These are phyloP conservation scores for Mycena vitilis DNA, from an alignment of 768 basidiomycete species.

Conservation along the genomic window DNA sequence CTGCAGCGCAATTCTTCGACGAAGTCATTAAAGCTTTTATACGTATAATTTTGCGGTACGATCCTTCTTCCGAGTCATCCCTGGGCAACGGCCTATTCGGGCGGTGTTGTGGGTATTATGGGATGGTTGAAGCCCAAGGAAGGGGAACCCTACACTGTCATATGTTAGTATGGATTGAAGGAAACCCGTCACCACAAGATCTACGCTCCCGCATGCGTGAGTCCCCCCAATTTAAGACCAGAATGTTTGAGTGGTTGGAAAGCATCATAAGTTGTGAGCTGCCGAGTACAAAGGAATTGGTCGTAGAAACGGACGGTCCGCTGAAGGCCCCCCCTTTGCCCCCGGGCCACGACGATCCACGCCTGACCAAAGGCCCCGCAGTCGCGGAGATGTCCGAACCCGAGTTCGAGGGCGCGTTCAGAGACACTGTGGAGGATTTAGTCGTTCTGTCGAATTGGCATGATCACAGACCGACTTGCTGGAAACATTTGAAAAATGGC, in stretches of 20 bases:
- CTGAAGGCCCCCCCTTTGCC: background rate
- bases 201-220: background rate
- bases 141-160: conserved; percentile 4
- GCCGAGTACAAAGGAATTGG: background rate
- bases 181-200: background rate
- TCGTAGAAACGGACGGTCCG: background rate
- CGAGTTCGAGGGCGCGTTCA: conserved; percentile 1
- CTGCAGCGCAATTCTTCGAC: conserved; percentile 4
- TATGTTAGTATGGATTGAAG: conserved; percentile 14
- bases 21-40: conserved; percentile 10
- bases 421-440: conserved; percentile 24
- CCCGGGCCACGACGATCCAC: no score
- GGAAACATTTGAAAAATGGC: conserved; percentile 30
- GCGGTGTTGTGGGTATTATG: conserved; percentile 7
- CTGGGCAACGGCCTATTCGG: background rate
- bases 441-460: conserved; percentile 31
- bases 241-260: conserved; percentile 6
- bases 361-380: background rate
- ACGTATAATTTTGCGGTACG: conserved; percentile 1
- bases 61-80: background rate
- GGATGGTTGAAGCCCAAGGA: conserved; percentile 6
- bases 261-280: conserved; percentile 1
- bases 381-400: background rate
- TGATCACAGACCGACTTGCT: conserved; percentile 23
- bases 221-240: background rate